Base-by-base conservation (phyloP, 306 rosid species). In the Medicago ruthenica region DNA sequence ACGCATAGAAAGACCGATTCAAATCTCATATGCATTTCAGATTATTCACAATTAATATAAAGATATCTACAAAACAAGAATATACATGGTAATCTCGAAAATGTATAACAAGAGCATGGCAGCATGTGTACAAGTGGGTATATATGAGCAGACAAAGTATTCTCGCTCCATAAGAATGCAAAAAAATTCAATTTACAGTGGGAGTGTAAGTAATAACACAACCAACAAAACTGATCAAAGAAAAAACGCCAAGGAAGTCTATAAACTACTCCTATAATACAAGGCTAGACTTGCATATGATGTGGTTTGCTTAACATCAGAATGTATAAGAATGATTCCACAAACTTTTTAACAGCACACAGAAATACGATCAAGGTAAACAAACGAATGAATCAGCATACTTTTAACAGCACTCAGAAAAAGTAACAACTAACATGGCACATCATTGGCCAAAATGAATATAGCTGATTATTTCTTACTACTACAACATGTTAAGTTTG, bases 191-290 rank as follows among this genome's bases (percentile, higher is more conserved):
- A 69, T 36, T 67, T 67, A 17, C 53, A 31, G 4, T 2, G 13
- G 31, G n/a, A 42, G 45, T 51, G 18, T 20, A 50, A 36, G n/a
- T 2, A 62, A 17, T 42, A 22, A 14, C 60, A 68, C 51, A 54
- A 9, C 61, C 24, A 72, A 71, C 67, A 39, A 62, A 34, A 62
- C 42, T 7, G 54, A 59, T 6, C 39, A 10, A 59, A 58, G 51
- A 68, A 37, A 63, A 44, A 41, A 37, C n/a, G 18, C 44, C 58
- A 18, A 48, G 1, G 20, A 9, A 34, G 18, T 27, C 13, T 13
- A 20, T 67, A 27, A 74, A 61, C 44, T 13, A n/a, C n/a, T n/a
- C n/a, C n/a, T n/a, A 75, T 51, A 36, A 20, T 64, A 58, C 71
- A 72, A 64, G 20, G 53, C 61, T 27, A 63, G 45, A 41, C 13